These are phyloP conservation scores for Tetradesmus lagerheimii DNA, from an alignment of 139 green algal genomes.

Conservation along the genomic window DNA sequence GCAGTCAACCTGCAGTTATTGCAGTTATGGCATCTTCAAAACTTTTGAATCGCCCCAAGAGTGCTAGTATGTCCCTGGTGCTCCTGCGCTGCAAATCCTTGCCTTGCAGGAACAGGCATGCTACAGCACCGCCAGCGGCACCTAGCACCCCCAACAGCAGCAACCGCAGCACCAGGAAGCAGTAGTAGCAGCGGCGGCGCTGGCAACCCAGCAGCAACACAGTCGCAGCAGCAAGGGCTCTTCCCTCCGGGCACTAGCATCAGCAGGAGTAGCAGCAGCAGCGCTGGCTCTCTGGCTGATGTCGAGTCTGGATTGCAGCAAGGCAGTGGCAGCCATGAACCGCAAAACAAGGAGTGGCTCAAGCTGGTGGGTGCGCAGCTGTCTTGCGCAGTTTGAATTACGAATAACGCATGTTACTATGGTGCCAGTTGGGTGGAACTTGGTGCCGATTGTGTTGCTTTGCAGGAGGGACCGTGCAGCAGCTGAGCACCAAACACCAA, in stretches of 20 bases:
- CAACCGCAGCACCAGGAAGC: slow-evolving; percentile 4
- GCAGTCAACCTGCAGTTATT: no score
- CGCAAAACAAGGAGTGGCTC: slow-evolving; percentile 24
- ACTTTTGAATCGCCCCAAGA: no score
- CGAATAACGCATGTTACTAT: no score
- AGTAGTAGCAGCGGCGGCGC: slow-evolving; percentile 31
- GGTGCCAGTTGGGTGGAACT: no score
- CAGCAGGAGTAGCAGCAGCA: not conserved
- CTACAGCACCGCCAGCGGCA: slow-evolving; percentile 11
- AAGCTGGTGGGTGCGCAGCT: not conserved
- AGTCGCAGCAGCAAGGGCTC: not conserved
- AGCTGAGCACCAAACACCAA: no score
- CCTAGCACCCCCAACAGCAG: not conserved
- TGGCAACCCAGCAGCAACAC: slow-evolving; percentile 17
- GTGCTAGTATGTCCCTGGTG: no score
- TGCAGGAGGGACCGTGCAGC: no score
- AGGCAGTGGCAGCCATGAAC: not conserved
- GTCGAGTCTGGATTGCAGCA: not conserved
- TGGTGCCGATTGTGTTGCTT: no score
- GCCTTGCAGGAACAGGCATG: not conserved
- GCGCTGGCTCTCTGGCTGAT: not conserved
- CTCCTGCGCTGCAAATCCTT: no score
- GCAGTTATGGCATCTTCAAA: no score
- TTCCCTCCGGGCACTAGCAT: not conserved
- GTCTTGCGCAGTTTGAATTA: not conserved